phyloP scores from a whole-genome alignment of 2,329 filamentous ascomycete genomes.

The Trichoderma hamatum region DNA sequence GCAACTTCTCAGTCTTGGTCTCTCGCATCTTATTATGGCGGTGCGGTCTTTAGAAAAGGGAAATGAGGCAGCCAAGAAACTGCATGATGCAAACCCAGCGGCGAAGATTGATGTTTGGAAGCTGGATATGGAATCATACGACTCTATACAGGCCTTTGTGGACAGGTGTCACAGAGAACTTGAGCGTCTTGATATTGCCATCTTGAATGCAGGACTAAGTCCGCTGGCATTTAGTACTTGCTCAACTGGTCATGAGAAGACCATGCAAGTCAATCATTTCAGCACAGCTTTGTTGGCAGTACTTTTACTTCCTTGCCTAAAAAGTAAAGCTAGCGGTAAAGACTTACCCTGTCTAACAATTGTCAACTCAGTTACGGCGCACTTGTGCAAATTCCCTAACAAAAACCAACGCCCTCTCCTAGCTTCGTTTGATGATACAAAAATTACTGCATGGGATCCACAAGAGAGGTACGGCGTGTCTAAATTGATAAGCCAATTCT shows the following conservation, averaged over 20 bases:
- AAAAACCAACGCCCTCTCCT: conserved; percentile 35
- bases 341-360: conserved; percentile 34
- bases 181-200: conserved; percentile 33
- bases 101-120: background rate
- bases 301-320: conserved; percentile 19
- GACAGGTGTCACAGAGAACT: conserved; percentile 28
- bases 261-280: conserved; percentile 41
- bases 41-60: background rate
- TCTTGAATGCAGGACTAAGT: conserved; percentile 42
- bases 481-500: conserved; percentile 41
- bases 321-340: conserved; percentile 13
- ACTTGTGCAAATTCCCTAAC: conserved; percentile 36
- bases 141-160: conserved; percentile 32
- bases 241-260: conserved; percentile 37
- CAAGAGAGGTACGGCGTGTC: conserved; percentile 36
- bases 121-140: conserved; percentile 29
- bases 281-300: conserved; percentile 37
- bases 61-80: background rate
- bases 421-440: conserved; percentile 35
- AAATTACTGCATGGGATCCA: conserved; percentile 31
- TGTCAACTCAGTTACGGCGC: conserved; percentile 38
- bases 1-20: conserved; percentile 32
- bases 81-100: background rate
- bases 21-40: background rate
- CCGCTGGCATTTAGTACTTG: conserved; percentile 30